These are phyloP conservation scores for Penicillium argentinense DNA, from an alignment of 495 filamentous ascomycete species.

Conservation along the genomic window DNA sequence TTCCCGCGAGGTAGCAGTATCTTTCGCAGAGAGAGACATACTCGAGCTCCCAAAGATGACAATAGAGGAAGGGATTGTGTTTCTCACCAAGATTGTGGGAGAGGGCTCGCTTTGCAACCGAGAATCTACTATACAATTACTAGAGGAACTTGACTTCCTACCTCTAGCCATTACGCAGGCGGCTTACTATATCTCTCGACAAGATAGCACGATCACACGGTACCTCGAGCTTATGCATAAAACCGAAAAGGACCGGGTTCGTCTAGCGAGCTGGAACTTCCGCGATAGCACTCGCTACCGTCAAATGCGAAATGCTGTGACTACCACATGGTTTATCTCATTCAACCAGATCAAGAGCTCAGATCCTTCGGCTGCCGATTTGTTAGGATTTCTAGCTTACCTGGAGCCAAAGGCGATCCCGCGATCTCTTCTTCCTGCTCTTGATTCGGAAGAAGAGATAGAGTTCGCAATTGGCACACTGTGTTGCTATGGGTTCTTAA, in stretches of 20 bases:
- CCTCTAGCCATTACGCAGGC: constrained; percentile 38
- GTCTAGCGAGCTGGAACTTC: constrained; percentile 45
- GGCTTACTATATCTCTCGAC: constrained; percentile 35
- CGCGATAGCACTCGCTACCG: constrained; percentile 38
- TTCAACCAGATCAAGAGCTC: constrained; percentile 43
- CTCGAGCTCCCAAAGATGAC: constrained; percentile 16
- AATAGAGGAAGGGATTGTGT: constrained; percentile 10
- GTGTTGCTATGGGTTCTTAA: constrained; percentile 28
- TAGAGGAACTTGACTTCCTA: constrained; percentile 25
- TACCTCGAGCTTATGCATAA: constrained; percentile 44
- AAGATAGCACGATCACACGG: constrained; percentile 28
- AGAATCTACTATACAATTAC: constrained; percentile 12
- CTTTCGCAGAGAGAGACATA: constrained; percentile 18
- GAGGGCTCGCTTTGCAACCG: constrained; percentile 12
- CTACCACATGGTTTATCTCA: constrained; percentile 51
- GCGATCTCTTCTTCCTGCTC: constrained; percentile 19
- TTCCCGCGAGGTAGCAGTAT: constrained; percentile 19
- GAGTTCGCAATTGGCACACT: constrained; percentile 28
- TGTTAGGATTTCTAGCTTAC: constrained; percentile 43
- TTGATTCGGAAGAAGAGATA: constrained; percentile 15
- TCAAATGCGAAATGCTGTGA: constrained; percentile 44
- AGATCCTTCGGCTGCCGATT: constrained; percentile 34
- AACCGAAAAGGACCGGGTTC: constrained; percentile 34
- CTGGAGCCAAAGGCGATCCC: constrained; percentile 41
- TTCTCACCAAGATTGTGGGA: constrained; percentile 14